phyloP scores from a whole-genome alignment of 169 alveolate species.

The Cryptosporidium bovis region DNA sequence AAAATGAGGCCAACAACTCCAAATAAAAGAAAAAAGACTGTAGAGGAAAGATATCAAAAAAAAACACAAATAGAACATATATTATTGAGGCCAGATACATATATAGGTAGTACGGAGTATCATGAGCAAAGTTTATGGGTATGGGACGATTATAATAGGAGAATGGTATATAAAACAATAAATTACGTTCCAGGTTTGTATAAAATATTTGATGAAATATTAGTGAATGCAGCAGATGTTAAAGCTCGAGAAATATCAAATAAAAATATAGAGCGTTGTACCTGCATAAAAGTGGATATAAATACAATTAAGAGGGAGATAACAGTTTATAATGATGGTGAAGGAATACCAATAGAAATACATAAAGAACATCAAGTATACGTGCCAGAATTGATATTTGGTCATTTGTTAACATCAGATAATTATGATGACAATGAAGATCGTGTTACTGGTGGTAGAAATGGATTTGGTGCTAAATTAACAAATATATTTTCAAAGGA shows the following conservation, averaged over 20 bases:
- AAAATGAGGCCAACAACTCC: conserved; percentile 32
- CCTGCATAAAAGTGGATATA: conserved; percentile 83
- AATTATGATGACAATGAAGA: conserved; percentile 98
- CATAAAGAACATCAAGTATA: conserved; percentile 96
- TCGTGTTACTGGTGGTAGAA: conserved; percentile 99
- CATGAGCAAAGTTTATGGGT: conserved; percentile 96
- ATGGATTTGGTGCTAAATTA: conserved; percentile 99
- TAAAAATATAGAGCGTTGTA: conserved; percentile 67
- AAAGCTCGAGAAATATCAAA: conserved; percentile 86
- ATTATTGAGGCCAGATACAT: conserved; percentile 98
- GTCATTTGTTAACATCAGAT: conserved; percentile 97
- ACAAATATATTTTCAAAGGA: conserved; percentile 96
- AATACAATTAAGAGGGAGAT: conserved; percentile 79
- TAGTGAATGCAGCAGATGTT: conserved; percentile 99
- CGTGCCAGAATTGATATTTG: conserved; percentile 98
- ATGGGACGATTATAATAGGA: conserved; percentile 85
- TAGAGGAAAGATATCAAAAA: conserved; percentile 97
- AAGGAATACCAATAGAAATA: conserved; percentile 92
- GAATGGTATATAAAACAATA: conserved; percentile 88
- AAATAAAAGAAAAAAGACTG: conserved; percentile 80
- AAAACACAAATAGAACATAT: conserved; percentile 97
- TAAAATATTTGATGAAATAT: conserved; percentile 97
- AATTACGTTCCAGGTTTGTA: conserved; percentile 97
- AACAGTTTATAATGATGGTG: conserved; percentile 90
- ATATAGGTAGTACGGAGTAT: conserved; percentile 95